phyloP scores from a whole-genome alignment of 2,329 filamentous ascomycete species.

The Huntiella savannae region DNA sequence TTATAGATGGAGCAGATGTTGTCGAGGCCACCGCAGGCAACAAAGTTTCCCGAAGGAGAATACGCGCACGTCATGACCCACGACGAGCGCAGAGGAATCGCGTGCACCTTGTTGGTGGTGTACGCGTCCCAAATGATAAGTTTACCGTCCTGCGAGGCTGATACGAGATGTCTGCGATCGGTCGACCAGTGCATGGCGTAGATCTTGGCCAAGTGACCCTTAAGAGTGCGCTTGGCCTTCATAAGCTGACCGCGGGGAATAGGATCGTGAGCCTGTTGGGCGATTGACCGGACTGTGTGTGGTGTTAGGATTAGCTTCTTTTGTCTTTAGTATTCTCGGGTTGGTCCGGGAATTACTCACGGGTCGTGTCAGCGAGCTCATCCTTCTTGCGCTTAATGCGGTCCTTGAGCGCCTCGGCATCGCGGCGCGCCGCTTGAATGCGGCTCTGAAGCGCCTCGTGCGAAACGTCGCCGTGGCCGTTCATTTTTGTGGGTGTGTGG shows the following conservation, averaged over 20 bases:
- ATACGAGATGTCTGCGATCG: constrained; percentile 89
- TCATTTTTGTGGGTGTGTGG: constrained; percentile 24
- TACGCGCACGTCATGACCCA: constrained; percentile 99
- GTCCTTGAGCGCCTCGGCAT: constrained; percentile 94
- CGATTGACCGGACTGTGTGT: constrained; percentile 72
- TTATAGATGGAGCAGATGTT: constrained; percentile 99
- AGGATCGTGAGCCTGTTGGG: constrained; percentile 77
- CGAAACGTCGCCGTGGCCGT: constrained; percentile 43
- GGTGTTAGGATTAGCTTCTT: background rate
- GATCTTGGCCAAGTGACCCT: constrained; percentile 96
- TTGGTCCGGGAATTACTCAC: constrained; percentile 39
- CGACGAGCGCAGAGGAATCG: constrained; percentile 87
- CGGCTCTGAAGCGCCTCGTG: constrained; percentile 77
- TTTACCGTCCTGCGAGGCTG: constrained; percentile 96
- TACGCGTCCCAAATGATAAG: constrained; percentile 99
- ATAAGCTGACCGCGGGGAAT: constrained; percentile 82
- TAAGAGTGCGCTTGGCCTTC: constrained; percentile 92
- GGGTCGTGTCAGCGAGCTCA: constrained; percentile 91
- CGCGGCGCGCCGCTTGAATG: constrained; percentile 80
- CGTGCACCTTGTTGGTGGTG: constrained; percentile 98
- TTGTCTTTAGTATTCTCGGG: too few species aligned
- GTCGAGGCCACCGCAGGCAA: constrained; percentile 93
- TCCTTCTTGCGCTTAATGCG: constrained; percentile 99
- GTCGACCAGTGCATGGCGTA: constrained; percentile 99
- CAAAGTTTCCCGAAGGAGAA: constrained; percentile 92